Evolutionary conservation across 2,329 filamentous ascomycete species (phyloP), one percentile per base, ranked within the genome.

Genomic region (Endothia cerciana): DNA sequence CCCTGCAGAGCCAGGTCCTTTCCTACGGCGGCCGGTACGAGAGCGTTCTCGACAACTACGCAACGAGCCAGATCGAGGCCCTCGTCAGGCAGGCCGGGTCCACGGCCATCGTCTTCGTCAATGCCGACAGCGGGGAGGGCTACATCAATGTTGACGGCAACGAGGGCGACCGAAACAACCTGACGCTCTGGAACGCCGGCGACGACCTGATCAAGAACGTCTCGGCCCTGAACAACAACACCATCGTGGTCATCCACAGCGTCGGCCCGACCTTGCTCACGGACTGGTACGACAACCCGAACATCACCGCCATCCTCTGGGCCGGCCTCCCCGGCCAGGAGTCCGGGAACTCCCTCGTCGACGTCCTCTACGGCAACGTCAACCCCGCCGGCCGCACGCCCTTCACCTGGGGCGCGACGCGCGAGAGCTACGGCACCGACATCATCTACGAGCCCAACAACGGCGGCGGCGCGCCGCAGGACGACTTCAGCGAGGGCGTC

Each of bases 171-270:
- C 90, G 95, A 62, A 93, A 94, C 73, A 97, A 99, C 79, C 83
- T 99, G 45, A 97, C 93, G 0, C 82, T 97, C 0, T 98, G 94
- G 94, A 84, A 89, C 67, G 85, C 89, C 66, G 94, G 92, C 49
- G 93, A 98, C 62, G 83, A 85, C 0, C 80, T 98, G 64, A 91
- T 98, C 78, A 85, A 91, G 77, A 93, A 91, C 58, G 92, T 97
- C 13, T 89, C 92, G 0, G 83, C 88, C 8, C 75, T 88, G 68
- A 94, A 90, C 82, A 88, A 90, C 80, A 97, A 97, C 83, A 97
- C 93, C 15, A 90, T 98, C 67, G 92, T 98, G 19, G 87, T 97
- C 65, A 90, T 98, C 66, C 94, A 98, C 81, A 93, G 91, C 1
- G 87, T 89, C 3, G 93, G 93, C 0, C 88, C 94, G 0, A 91